Percentiles rank a stretch among this genome's conserved stretches.
These are phyloP conservation scores for Hortiboletus campestris DNA, from an alignment of 768 basidiomycete species.

Conservation along the genomic window DNA sequence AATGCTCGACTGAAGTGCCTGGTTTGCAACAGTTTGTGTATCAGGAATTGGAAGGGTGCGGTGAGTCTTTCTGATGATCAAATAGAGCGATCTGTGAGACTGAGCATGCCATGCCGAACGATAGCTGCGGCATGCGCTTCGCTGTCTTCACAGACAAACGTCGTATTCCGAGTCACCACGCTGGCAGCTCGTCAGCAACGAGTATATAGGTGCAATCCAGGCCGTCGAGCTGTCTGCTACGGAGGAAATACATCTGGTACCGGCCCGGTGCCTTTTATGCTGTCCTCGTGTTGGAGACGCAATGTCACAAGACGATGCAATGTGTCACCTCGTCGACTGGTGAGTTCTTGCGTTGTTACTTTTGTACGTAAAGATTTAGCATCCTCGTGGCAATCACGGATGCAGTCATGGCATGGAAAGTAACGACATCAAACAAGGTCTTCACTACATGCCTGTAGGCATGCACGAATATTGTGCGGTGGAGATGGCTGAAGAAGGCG, in stretches of 20 bases:
- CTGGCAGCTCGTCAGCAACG: not conserved
- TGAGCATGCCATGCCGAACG: not conserved
- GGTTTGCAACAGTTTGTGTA: not conserved
- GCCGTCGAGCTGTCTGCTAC: not conserved
- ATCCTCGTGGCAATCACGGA: not conserved
- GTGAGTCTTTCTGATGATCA: not conserved
- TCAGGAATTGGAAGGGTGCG: not conserved
- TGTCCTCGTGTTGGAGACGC: not conserved
- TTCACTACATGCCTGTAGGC: not conserved
- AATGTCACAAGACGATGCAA: not conserved
- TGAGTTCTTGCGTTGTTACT: not conserved
- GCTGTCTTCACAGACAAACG: fast-evolving
- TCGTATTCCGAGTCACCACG: not conserved
- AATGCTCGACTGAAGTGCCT: not conserved
- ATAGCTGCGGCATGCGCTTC: not conserved
- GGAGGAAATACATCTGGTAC: no score
- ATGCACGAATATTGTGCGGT: not conserved
- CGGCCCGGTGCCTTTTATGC: not conserved
- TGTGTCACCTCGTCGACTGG: not conserved
- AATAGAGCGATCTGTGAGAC: not conserved
- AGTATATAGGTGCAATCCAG: not conserved
- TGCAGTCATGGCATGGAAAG: not conserved
- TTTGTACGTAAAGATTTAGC: not conserved
- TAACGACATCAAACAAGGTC: not conserved
- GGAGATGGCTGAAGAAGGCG: not conserved